Evolutionary conservation across 1,284 basidiomycete genomes (phyloP).

Genomic region (Puccinia coronata): DNA sequence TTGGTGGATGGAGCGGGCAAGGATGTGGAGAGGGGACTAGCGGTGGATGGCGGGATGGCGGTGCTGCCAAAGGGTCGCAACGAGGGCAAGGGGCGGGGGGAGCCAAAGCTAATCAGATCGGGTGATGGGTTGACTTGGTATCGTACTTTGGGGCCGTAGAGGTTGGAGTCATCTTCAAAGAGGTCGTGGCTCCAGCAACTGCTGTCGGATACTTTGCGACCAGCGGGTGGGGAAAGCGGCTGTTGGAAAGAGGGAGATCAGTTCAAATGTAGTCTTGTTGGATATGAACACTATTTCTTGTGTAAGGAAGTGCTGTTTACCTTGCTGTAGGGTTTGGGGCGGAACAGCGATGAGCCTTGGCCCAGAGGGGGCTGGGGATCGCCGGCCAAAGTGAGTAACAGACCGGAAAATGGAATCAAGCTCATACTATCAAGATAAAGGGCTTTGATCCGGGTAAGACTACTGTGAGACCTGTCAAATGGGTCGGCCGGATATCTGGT

Average conservation of each 20-base stretch:
- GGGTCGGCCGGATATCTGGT: constrained; percentile 12
- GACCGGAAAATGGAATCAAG: neutral
- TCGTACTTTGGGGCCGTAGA: constrained; percentile 38
- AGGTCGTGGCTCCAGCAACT: constrained; percentile 36
- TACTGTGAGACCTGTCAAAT: neutral
- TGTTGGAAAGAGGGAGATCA: neutral
- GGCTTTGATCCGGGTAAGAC: neutral
- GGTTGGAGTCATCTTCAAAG: constrained; percentile 24
- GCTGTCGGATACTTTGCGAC: neutral
- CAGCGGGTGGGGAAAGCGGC: neutral
- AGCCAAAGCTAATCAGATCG: neutral
- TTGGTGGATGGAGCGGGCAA: neutral
- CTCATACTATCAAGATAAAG: neutral
- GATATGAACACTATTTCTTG: neutral
- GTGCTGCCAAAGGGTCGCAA: constrained; percentile 29
- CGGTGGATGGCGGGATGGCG: neutral
- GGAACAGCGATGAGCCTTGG: neutral
- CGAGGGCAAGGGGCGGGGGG: constrained; percentile 29
- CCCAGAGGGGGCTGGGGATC: neutral
- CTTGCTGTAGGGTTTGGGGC: constrained; percentile 15
- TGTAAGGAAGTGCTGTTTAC: neutral
- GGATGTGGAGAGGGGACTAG: neutral
- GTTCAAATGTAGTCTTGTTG: neutral
- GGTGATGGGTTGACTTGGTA: neutral
- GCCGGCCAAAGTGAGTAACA: neutral